Percentiles rank a stretch among this genome's conserved stretches.
Conservation (phyloP, 2,329 filamentous ascomycete species). For the Zarea fungicola region DNA sequence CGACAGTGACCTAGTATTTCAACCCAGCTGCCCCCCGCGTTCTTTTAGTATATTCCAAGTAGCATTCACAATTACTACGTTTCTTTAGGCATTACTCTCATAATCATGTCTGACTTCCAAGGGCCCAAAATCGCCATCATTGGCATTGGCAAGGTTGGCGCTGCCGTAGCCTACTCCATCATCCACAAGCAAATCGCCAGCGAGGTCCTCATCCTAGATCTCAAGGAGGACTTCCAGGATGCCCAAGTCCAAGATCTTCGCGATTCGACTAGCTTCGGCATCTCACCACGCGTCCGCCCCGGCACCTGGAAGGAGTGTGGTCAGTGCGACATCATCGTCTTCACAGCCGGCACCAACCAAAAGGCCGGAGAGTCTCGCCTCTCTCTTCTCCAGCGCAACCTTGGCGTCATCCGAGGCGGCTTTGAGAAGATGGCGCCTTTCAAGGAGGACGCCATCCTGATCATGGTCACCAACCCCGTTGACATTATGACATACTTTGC, state of each 20-base stretch:
- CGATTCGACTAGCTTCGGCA: constrained; percentile 42
- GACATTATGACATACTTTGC: constrained; percentile 49
- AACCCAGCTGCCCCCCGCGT: constrained; percentile 5
- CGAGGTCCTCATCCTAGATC: constrained; percentile 50
- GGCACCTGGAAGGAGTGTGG: constrained; percentile 43
- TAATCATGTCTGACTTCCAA: constrained; percentile 13
- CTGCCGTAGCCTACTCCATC: constrained; percentile 45
- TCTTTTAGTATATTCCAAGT: neutral
- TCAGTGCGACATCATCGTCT: constrained; percentile 49
- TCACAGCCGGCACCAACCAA: constrained; percentile 50
- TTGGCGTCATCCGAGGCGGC: constrained; percentile 42
- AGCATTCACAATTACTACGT: neutral
- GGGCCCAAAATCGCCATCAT: constrained; percentile 38
- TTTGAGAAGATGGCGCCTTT: constrained; percentile 45
- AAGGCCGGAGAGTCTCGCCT: constrained; percentile 8
- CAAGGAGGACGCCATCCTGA: constrained; percentile 39
- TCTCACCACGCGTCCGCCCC: constrained; percentile 36
- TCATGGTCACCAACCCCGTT: constrained; percentile 51
- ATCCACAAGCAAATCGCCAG: constrained; percentile 43
- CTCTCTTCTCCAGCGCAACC: constrained; percentile 30
- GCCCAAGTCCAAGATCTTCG: constrained; percentile 48
- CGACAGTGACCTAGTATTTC: constrained; percentile 7
- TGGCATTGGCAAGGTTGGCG: constrained; percentile 46
- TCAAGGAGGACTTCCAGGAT: constrained; percentile 39
- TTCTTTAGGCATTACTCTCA: neutral